Evolutionary conservation across 2,329 filamentous ascomycete genomes (phyloP).

Genomic region (Diaporthe ilicicola): DNA sequence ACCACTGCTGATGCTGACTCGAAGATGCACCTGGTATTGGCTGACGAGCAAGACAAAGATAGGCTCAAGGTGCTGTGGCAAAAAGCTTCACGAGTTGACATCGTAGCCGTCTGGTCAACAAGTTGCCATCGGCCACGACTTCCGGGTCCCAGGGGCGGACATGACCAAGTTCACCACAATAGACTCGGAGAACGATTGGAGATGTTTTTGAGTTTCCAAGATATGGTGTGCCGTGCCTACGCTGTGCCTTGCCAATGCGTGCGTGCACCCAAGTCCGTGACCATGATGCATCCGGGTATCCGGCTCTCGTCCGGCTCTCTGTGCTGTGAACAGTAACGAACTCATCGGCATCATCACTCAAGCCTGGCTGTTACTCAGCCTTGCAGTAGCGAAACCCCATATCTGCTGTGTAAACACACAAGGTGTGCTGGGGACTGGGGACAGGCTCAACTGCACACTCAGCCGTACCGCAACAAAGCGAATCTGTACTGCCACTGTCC

Average conservation of each 20-base stretch:
- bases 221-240: background rate
- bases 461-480: conserved; percentile 2
- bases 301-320: background rate
- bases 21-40: conserved; percentile 20
- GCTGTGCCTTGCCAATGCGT: background rate
- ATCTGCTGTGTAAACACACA: no score
- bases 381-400: background rate
- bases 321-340: no score
- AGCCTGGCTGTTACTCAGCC: background rate
- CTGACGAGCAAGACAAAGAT: conserved; percentile 5
- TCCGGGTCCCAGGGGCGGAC: background rate
- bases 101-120: background rate
- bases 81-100: conserved; percentile 19
- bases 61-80: conserved; percentile 7
- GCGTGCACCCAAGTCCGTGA: background rate
- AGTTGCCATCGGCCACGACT: background rate
- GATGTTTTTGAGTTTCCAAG: background rate
- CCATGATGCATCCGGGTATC: background rate
- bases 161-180: background rate
- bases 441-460: background rate
- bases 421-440: background rate
- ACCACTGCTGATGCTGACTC: conserved; percentile 24
- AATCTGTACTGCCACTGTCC: background rate
- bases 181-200: background rate
- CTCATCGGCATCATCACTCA: background rate